Base-by-base conservation (phyloP, 768 basidiomycete genomes). In the Rubroboletus satanas region DNA sequence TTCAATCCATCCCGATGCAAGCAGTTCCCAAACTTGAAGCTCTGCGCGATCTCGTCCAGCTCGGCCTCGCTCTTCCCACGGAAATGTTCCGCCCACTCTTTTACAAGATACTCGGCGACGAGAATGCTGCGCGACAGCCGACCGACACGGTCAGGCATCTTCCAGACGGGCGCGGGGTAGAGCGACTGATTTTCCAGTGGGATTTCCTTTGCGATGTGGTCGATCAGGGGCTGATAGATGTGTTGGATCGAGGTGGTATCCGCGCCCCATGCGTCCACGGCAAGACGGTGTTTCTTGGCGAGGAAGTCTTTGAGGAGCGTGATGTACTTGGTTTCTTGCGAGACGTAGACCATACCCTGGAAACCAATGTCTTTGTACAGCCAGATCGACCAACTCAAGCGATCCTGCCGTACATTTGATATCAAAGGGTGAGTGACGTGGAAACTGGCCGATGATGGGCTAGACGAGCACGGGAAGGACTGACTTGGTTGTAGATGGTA, bases 321-420 rank as follows among this genome's bases (percentile, higher is more conserved):
- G 77, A 85, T 84, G 73, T 90, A 93, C 4, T 86, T 77, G 4
- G 88, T 84, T 14, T 84, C 80, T 12, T 74, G 77, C n/a, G 80
- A 79, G 62, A 85, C 76, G 69, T 88, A 81, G 29, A 88, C 84
- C 88, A 92, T 90, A 36, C 90, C 90, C 72, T 90, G 87, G 78
- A 86, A 87, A n/a, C 88, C 88, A 61, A 88, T 87, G 62, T 89
- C 87, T 62, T 88, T 93, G 80, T 88, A 93, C 18, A 90, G 72
- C 91, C 91, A 93, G 74, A 92, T 93, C 0, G 85, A 84, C 89
- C 88, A 91, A 66, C 82, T 83, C 52, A 86, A 69, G 28, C 80
- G 81, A 61, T 83, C 83, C 83, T 85, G 48, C 39, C 39, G 18
- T 2, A 14, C n/a, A 18, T 26, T 8, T 23, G 7, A 18, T 7